These are phyloP conservation scores for Plasmodium blacklocki DNA, from an alignment of 169 alveolate genomes.

Conservation along the genomic window DNA sequence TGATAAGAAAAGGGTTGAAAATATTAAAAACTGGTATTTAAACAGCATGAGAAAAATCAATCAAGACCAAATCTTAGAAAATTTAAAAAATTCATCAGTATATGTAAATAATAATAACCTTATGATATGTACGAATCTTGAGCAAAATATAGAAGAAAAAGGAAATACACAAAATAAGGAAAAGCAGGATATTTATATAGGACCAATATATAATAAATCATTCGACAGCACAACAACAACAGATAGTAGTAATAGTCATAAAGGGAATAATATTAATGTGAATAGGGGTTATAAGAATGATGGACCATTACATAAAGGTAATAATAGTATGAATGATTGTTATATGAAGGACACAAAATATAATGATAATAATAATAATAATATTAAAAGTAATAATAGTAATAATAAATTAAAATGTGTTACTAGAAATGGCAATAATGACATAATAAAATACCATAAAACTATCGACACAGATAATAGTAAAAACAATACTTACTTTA, in stretches of 20 bases:
- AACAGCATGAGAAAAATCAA: not conserved
- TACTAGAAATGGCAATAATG: not conserved
- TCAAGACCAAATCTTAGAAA: no score
- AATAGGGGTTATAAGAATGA: no score
- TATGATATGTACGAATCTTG: not conserved
- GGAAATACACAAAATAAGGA: no score
- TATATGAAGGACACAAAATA: not conserved
- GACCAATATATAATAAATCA: no score
- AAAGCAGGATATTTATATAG: no score
- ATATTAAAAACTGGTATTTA: conserved; percentile 3
- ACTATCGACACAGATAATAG: conserved; percentile 2
- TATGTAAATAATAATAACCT: not conserved
- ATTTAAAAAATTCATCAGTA: not conserved
- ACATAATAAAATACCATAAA: conserved; percentile 5
- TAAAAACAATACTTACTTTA: conserved; percentile 3
- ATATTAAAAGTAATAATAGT: not conserved
- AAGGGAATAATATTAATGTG: no score
- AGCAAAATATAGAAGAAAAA: no score
- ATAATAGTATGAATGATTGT: no score
- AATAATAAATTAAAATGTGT: not conserved
- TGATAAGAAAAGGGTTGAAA: not conserved
- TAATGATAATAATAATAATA: not conserved
- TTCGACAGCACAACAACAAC: no score
- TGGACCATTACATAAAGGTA: no score
- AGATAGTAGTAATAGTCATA: no score